Percentiles rank a stretch among this genome's conserved stretches.
phyloP scores from a whole-genome alignment of 805 yeast genomes.

The Saccharomycopsis synnaedendra region DNA sequence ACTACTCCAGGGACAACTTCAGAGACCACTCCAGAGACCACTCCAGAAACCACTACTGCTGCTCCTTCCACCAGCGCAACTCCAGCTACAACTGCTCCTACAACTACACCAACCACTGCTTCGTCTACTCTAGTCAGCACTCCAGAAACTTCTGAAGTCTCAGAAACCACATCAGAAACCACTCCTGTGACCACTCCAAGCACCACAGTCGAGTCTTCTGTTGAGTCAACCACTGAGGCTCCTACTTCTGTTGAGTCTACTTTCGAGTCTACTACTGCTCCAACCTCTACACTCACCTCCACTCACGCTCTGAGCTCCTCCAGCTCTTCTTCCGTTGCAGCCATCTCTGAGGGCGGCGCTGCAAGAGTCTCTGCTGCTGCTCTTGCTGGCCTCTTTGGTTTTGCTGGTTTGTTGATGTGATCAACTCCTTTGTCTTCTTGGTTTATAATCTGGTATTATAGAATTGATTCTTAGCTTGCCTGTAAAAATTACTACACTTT shows the following conservation, averaged over 20 bases:
- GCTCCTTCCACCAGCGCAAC: too few relatives aligned
- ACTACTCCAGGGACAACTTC: background rate
- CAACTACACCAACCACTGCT: too few relatives aligned
- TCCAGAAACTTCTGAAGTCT: too few relatives aligned
- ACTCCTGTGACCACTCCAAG: too few relatives aligned
- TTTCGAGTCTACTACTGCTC: background rate
- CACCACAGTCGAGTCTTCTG: too few relatives aligned
- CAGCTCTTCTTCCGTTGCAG: background rate
- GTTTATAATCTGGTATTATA: too few relatives aligned
- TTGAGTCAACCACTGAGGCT: background rate
- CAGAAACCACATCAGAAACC: too few relatives aligned
- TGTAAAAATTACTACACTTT: too few relatives aligned
- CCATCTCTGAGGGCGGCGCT: slow-evolving; percentile 11
- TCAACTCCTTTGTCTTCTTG: too few relatives aligned
- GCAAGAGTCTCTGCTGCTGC: slow-evolving; percentile 15
- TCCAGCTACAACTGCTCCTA: too few relatives aligned
- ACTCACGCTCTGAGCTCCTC: background rate
- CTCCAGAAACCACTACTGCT: background rate
- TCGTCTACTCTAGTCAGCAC: too few relatives aligned
- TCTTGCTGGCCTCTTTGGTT: slow-evolving; percentile 21
- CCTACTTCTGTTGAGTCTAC: background rate
- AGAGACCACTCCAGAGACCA: background rate
- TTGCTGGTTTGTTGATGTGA: slow-evolving; percentile 21
- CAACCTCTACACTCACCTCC: background rate
- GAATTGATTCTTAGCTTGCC: too few relatives aligned